Percentiles rank a stretch among this genome's conserved stretches.
Conservation (phyloP, 495 filamentous ascomycete genomes). For the Bacidia rubella region DNA sequence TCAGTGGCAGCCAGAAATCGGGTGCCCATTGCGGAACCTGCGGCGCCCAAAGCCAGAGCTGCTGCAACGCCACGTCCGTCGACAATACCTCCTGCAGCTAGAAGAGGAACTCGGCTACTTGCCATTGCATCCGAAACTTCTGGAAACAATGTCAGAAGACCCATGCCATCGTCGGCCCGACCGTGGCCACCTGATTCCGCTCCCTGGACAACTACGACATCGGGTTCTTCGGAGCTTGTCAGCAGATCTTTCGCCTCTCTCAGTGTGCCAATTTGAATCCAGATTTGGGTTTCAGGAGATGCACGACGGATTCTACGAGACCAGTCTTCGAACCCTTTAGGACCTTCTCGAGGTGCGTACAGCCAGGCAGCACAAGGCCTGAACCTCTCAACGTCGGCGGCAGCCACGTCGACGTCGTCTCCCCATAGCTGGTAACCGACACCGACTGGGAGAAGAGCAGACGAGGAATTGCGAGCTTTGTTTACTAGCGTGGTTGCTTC, state of each 20-base stretch:
- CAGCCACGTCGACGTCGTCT: constrained; percentile 31
- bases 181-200: constrained; percentile 67
- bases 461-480: constrained; percentile 5
- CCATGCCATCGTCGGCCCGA: constrained; percentile 37
- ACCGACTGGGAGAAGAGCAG: constrained; percentile 38
- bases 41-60: constrained; percentile 51
- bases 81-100: constrained; percentile 61
- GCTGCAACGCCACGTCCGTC: constrained; percentile 55
- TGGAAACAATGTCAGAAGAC: constrained; percentile 43
- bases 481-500: constrained; percentile 21
- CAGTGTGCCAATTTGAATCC: constrained; percentile 56
- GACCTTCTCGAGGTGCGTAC: constrained; percentile 41
- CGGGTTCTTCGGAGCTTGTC: constrained; percentile 29
- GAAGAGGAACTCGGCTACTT: constrained; percentile 34
- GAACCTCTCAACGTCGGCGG: constrained; percentile 29
- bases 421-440: constrained; percentile 51
- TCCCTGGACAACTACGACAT: constrained; percentile 63
- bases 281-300: constrained; percentile 39
- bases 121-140: constrained; percentile 45
- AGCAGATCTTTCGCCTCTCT: constrained; percentile 36
- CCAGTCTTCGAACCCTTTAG: constrained; percentile 42
- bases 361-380: constrained; percentile 58
- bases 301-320: constrained; percentile 32
- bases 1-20: constrained; percentile 55
- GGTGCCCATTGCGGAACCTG: constrained; percentile 57